These are phyloP conservation scores for Coniella vitis DNA, from an alignment of 2,329 filamentous ascomycete genomes.

Conservation along the genomic window DNA sequence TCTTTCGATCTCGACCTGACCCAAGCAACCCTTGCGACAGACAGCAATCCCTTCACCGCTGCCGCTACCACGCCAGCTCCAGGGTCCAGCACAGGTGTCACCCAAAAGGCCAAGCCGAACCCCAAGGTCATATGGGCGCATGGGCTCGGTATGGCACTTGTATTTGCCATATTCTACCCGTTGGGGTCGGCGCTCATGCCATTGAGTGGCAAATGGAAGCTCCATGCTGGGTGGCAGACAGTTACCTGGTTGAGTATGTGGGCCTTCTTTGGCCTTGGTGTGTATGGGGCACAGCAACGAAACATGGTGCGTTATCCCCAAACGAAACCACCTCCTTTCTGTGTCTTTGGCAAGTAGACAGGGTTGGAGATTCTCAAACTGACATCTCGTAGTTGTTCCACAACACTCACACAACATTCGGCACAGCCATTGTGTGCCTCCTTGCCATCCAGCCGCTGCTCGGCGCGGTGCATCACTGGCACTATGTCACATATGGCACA, in stretches of 20 bases:
- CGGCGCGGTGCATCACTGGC: constrained; percentile 50
- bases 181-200: constrained; percentile 56
- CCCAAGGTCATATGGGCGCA: constrained; percentile 35
- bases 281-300: constrained; percentile 36
- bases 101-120: constrained; percentile 18
- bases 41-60: constrained; percentile 46
- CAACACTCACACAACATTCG: constrained; percentile 48
- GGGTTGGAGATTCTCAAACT: too few species aligned
- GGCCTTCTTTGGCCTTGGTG: constrained; percentile 51
- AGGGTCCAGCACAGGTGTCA: constrained; percentile 17
- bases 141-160: constrained; percentile 54
- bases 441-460: constrained; percentile 52
- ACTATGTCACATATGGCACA: constrained; percentile 39
- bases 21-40: constrained; percentile 36
- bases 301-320: constrained; percentile 29
- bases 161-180: constrained; percentile 53
- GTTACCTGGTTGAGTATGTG: constrained; percentile 51
- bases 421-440: constrained; percentile 46
- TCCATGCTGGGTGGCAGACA: constrained; percentile 52
- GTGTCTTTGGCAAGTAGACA: too few species aligned
- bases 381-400: constrained; percentile 38
- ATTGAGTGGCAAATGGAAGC: constrained; percentile 46
- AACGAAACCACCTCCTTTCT: too few species aligned
- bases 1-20: constrained; percentile 43
- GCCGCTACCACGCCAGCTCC: constrained; percentile 10